Evolutionary conservation across 2,329 filamentous ascomycete genomes (phyloP).

Genomic region (Alternaria tenuissima): DNA sequence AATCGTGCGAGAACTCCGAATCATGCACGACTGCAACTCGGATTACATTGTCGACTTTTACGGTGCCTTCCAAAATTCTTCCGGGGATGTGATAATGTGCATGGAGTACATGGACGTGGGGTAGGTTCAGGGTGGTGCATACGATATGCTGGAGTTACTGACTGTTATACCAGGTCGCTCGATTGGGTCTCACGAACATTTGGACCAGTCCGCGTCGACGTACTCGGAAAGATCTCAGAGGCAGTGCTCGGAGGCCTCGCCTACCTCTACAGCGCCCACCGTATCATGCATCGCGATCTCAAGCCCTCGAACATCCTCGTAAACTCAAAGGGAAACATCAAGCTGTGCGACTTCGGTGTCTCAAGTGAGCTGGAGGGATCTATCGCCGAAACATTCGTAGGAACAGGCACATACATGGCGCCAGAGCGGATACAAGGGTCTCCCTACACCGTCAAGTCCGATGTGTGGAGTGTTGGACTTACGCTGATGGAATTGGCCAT

Average conservation of each 20-base stretch:
- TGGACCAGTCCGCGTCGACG: conserved; percentile 92
- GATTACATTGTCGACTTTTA: conserved; percentile 98
- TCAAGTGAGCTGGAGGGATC: conserved; percentile 98
- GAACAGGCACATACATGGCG: conserved; percentile 99
- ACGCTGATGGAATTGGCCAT: conserved; percentile 97
- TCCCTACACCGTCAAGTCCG: conserved; percentile 96
- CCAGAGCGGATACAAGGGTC: conserved; percentile 97
- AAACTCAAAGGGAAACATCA: conserved; percentile 93
- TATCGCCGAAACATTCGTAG: conserved; percentile 96
- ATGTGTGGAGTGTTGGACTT: conserved; percentile 98
- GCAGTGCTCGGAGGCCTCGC: conserved; percentile 91
- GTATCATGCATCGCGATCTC: conserved; percentile 99
- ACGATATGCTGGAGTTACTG: conserved; percentile 13
- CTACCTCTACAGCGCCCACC: conserved; percentile 93
- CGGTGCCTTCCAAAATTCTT: conserved; percentile 94
- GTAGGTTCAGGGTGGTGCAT: conserved; percentile 64
- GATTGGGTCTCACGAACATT: conserved; percentile 95
- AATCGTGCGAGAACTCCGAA: conserved; percentile 95
- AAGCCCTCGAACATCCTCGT: conserved; percentile 98
- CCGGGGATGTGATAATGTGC: conserved; percentile 98
- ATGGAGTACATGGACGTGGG: conserved; percentile 99
- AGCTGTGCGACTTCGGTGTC: conserved; percentile 98
- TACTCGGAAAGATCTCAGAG: conserved; percentile 96
- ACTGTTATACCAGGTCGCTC: conserved; percentile 70
- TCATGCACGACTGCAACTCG: conserved; percentile 97